Conservation (phyloP, 2,329 filamentous ascomycete genomes). For the Clonostachys rosea region DNA sequence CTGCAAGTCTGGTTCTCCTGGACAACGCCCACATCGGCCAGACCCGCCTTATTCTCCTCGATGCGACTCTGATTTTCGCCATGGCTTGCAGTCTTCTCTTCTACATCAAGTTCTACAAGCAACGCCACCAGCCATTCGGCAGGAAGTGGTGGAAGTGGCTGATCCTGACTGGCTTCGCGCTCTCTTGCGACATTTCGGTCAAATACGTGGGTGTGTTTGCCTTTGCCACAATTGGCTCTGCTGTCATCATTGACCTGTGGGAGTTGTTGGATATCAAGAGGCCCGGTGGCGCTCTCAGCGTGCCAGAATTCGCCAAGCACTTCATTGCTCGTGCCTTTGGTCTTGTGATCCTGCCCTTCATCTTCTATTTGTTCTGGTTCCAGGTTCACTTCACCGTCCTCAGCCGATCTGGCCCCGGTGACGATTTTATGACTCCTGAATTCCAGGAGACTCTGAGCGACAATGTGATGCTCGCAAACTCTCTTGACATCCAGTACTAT, state of each 20-base stretch:
- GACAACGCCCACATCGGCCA: constrained; percentile 98
- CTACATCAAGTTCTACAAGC: constrained; percentile 98
- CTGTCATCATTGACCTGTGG: constrained; percentile 93
- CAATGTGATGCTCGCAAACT: constrained; percentile 86
- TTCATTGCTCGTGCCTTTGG: constrained; percentile 83
- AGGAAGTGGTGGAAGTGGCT: constrained; percentile 99
- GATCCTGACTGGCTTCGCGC: constrained; percentile 84
- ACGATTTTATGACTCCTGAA: constrained; percentile 97
- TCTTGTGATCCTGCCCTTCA: constrained; percentile 85
- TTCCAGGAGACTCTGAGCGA: constrained; percentile 97
- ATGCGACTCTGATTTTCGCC: constrained; percentile 88
- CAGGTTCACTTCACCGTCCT: constrained; percentile 97
- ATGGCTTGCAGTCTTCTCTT: constrained; percentile 92
- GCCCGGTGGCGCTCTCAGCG: constrained; percentile 70
- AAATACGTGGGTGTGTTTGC: constrained; percentile 98
- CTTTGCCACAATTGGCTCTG: constrained; percentile 93
- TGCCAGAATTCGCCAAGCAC: constrained; percentile 82
- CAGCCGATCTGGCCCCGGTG: constrained; percentile 82
- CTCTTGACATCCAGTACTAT: constrained; percentile 83
- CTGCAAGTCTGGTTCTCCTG: constrained; percentile 81
- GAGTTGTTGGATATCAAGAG: constrained; percentile 87
- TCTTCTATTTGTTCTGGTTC: constrained; percentile 99
- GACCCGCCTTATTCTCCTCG: constrained; percentile 89
- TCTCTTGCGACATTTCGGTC: constrained; percentile 97
- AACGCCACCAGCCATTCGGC: constrained; percentile 81